phyloP scores from a whole-genome alignment of 768 basidiomycete genomes.

The Suillus sp. region DNA sequence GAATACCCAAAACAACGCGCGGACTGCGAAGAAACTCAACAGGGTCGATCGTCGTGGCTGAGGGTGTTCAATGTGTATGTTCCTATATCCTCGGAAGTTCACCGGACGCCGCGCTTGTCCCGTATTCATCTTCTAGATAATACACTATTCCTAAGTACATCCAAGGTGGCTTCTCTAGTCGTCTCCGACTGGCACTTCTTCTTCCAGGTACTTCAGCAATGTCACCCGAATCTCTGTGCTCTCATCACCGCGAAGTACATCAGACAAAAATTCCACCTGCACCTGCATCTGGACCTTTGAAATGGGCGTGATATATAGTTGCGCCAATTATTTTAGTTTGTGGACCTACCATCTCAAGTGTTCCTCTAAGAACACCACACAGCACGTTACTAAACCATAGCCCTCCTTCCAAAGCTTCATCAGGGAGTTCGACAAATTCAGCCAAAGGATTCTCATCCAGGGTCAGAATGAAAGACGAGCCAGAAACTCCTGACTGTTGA shows the following conservation, averaged over 20 bases:
- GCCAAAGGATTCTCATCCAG: conserved; percentile 96
- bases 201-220: conserved; percentile 89
- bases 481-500: conserved; percentile 44
- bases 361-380: conserved; percentile 90
- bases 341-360: conserved; percentile 88
- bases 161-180: conserved; percentile 52
- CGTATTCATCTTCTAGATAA: not conserved
- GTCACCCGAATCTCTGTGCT: conserved; percentile 91
- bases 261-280: conserved; percentile 84
- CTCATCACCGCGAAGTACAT: conserved; percentile 91
- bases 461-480: conserved; percentile 76
- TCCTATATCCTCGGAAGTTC: conserved; percentile 14
- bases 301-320: conserved; percentile 4
- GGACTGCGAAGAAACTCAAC: conserved; percentile 91
- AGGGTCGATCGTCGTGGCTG: conserved; percentile 64
- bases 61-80: conserved; percentile 18
- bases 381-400: conserved; percentile 97
- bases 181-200: conserved; percentile 92
- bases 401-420: conserved; percentile 89
- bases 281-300: conserved; percentile 94
- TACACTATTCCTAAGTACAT: conserved; percentile 9
- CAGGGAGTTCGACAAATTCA: conserved; percentile 96
- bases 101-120: not conserved
- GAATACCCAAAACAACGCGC: conserved; percentile 87
- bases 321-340: not conserved